Evolutionary conservation across 2,329 filamentous ascomycete species (phyloP).

Genomic region (Colletotrichum agaves): DNA sequence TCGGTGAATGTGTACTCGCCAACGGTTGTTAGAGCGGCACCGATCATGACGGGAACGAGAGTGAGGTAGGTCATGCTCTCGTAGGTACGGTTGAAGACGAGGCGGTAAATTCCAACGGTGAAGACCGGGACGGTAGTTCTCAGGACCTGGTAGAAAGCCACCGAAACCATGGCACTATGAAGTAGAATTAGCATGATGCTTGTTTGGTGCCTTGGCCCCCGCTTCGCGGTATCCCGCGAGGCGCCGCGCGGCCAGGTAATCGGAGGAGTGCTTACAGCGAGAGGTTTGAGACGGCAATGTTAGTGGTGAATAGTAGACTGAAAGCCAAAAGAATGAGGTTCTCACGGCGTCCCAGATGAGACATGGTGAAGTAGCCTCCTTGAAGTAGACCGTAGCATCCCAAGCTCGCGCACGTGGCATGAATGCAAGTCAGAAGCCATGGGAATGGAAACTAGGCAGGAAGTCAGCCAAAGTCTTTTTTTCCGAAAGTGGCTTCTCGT

Average conservation of each 20-base stretch:
- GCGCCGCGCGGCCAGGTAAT: slow-evolving; percentile 2
- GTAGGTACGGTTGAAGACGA: slow-evolving; percentile 66
- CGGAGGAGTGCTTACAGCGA: slow-evolving; percentile 57
- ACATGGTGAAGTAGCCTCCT: slow-evolving; percentile 62
- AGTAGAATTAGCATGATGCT: slow-evolving; percentile 21
- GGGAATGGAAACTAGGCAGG: slow-evolving; percentile 64
- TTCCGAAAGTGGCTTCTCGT: background rate
- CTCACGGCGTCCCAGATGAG: slow-evolving; percentile 62
- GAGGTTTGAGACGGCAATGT: slow-evolving; percentile 72
- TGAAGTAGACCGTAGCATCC: slow-evolving; percentile 65
- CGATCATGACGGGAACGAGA: slow-evolving; percentile 68
- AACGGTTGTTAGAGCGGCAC: slow-evolving; percentile 68
- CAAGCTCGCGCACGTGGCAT: slow-evolving; percentile 66
- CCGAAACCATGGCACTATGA: slow-evolving; percentile 63
- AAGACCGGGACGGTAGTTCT: slow-evolving; percentile 71
- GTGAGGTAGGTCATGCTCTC: slow-evolving; percentile 67
- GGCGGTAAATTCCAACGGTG: slow-evolving; percentile 69
- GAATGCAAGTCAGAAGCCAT: slow-evolving; percentile 69
- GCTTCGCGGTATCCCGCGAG: background rate
- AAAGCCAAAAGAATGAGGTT: slow-evolving; percentile 67
- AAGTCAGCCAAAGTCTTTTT: slow-evolving; percentile 22
- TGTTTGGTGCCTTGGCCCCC: background rate
- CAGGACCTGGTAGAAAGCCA: slow-evolving; percentile 74
- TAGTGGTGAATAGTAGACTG: slow-evolving; percentile 70
- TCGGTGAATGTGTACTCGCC: slow-evolving; percentile 73